Percentiles rank a stretch among this genome's conserved stretches.
phyloP scores from a whole-genome alignment of 371 early-diverging fungal species.

The Entomophthora muscae region DNA sequence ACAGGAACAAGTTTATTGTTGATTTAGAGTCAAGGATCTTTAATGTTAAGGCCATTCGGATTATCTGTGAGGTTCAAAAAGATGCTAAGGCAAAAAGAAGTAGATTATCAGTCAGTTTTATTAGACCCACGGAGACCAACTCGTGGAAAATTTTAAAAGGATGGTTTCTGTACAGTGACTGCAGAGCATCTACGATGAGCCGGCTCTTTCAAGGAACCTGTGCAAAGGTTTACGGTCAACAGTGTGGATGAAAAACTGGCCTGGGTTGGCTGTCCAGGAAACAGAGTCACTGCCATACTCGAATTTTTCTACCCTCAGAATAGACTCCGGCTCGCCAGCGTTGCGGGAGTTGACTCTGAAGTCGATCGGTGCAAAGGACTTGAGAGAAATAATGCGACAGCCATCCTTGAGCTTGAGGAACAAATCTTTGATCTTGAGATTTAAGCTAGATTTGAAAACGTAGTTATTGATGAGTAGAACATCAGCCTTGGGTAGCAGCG shows the following conservation, averaged over 20 bases:
- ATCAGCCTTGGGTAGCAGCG: constrained; percentile 61
- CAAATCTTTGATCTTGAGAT: constrained; percentile 58
- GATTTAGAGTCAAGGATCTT: no score
- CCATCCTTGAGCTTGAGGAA: constrained; percentile 84
- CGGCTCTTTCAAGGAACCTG: constrained; percentile 28
- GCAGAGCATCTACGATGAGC: no score
- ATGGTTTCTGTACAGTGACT: no score
- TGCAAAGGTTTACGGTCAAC: constrained; percentile 50
- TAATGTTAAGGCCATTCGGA: no score
- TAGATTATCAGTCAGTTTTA: no score
- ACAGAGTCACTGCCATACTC: constrained; percentile 70
- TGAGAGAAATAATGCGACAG: constrained; percentile 63
- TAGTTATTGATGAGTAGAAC: constrained; percentile 90
- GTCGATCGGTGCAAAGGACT: constrained; percentile 59
- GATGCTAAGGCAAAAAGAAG: no score
- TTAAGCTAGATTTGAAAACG: constrained; percentile 68
- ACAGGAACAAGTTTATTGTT: no score
- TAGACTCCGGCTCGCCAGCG: constrained; percentile 63
- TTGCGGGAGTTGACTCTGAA: constrained; percentile 60
- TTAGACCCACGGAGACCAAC: no score
- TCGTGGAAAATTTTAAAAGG: no score
- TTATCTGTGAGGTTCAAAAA: no score
- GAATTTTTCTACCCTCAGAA: constrained; percentile 52
- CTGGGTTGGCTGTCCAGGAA: constrained; percentile 83
- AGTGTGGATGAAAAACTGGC: constrained; percentile 69